Evolutionary conservation across 768 basidiomycete species (phyloP).

Genomic region (Leucocoprinus sp.): DNA sequence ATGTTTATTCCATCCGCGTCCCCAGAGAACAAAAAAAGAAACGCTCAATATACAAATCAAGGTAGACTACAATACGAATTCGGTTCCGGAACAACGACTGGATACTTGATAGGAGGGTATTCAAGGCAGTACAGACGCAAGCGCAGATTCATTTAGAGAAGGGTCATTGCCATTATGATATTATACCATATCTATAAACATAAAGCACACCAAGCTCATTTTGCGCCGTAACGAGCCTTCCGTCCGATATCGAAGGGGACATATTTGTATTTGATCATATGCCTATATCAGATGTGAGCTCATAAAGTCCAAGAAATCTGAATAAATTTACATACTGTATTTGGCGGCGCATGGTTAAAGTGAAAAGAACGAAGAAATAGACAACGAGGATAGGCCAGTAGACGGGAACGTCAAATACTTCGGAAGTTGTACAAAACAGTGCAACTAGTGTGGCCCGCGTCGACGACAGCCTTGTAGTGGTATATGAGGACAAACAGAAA

Average conservation of each 20-base stretch:
- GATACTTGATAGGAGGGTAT: too few species aligned
- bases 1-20: background rate
- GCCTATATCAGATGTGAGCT: constrained; percentile 38
- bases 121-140: background rate
- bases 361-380: constrained; percentile 94
- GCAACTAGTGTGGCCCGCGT: constrained; percentile 86
- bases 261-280: constrained; percentile 99
- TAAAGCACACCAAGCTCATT: background rate
- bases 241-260: constrained; percentile 93
- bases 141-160: background rate
- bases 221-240: constrained; percentile 75
- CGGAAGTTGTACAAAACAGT: constrained; percentile 70
- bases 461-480: constrained; percentile 64
- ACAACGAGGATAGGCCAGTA: constrained; percentile 99
- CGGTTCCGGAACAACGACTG: too few species aligned
- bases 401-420: constrained; percentile 90
- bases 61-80: too few species aligned
- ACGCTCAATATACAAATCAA: too few species aligned
- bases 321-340: constrained; percentile 64
- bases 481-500: background rate
- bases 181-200: constrained; percentile 7
- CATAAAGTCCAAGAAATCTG: constrained; percentile 6
- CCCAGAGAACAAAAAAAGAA: background rate
- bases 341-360: constrained; percentile 92
- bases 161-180: constrained; percentile 6